Evolutionary conservation across 352 stramenopile species (phyloP).

Genomic region (Phytopythium mirpurense): DNA sequence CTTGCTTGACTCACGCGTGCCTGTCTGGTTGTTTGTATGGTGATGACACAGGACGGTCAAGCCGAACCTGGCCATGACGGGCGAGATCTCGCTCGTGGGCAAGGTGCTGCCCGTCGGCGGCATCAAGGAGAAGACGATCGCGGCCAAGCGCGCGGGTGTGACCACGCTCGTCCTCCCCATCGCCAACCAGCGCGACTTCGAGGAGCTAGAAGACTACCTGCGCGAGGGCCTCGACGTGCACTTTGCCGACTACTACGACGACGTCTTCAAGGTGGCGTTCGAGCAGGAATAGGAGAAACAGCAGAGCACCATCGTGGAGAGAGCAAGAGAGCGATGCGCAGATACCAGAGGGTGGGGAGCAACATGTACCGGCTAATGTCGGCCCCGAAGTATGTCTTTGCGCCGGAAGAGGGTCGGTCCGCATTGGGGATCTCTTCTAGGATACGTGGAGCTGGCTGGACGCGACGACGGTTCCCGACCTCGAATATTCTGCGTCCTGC

Average conservation of each 20-base stretch:
- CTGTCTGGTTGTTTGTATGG: slow-evolving; percentile 4
- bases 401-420: too few relatives aligned
- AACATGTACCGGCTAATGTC: too few relatives aligned
- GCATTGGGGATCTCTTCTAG: too few relatives aligned
- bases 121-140: slow-evolving; percentile 99
- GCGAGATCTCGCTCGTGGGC: slow-evolving; percentile 94
- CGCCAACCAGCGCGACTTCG: slow-evolving; percentile 95
- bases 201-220: slow-evolving; percentile 96
- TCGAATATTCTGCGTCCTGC: too few relatives aligned
- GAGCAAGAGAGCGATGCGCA: too few relatives aligned
- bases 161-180: slow-evolving; percentile 92
- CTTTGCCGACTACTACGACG: slow-evolving; percentile 96
- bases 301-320: background rate
- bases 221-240: slow-evolving; percentile 95
- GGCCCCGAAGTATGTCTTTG: too few relatives aligned
- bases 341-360: too few relatives aligned
- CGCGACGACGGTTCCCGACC: too few relatives aligned
- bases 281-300: slow-evolving; percentile 24
- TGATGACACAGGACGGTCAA: slow-evolving; percentile 71
- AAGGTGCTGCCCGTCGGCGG: slow-evolving; percentile 98
- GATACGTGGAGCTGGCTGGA: too few relatives aligned
- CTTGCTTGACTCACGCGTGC: background rate
- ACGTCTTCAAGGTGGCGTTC: slow-evolving; percentile 95
- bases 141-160: slow-evolving; percentile 93
- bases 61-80: slow-evolving; percentile 97